Percentiles rank a stretch among this genome's conserved stretches.
These are phyloP conservation scores for Bathelium albidoporum DNA, from an alignment of 495 filamentous ascomycete genomes.

Conservation along the genomic window DNA sequence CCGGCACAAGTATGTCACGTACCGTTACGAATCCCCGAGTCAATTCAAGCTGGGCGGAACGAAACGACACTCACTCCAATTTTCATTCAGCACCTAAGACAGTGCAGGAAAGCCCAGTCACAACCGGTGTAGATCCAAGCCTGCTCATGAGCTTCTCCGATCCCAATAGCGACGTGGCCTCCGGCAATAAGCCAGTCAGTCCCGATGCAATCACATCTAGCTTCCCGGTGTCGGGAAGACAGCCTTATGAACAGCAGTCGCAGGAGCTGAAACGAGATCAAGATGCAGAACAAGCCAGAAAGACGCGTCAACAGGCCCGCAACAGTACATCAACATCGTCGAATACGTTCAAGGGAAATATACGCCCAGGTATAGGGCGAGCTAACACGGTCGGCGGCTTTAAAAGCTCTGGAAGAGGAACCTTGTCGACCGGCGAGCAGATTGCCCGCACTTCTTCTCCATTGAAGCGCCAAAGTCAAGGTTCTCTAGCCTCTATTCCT, in stretches of 20 bases:
- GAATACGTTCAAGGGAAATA: constrained; percentile 9
- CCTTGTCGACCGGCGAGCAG: constrained; percentile 1
- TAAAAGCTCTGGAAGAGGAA: constrained; percentile 11
- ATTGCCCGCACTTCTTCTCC: constrained; percentile 21
- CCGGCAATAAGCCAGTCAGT: constrained; percentile 3
- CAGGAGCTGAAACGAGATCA: constrained; percentile 20
- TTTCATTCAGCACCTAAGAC: constrained; percentile 13
- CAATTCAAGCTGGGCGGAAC: not conserved
- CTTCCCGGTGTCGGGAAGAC: constrained; percentile 8
- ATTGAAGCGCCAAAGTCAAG: constrained; percentile 16
- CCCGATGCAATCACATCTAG: constrained; percentile 6
- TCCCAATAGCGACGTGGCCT: not conserved
- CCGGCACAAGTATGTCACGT: not conserved
- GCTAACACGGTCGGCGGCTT: constrained; percentile 28
- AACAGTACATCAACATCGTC: constrained; percentile 21
- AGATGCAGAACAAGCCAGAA: constrained; percentile 13
- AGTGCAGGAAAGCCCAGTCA: constrained; percentile 12
- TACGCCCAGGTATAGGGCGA: constrained; percentile 17
- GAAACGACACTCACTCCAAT: not conserved
- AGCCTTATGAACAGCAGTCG: constrained; percentile 24
- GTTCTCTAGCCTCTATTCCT: constrained; percentile 20
- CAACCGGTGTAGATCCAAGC: constrained; percentile 24
- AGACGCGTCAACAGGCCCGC: constrained; percentile 20
- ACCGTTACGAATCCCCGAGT: constrained; percentile 4
- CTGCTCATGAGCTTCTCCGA: constrained; percentile 26